Conservation (phyloP, 306 rosid genomes). For the Hippophae gyantsensis region DNA sequence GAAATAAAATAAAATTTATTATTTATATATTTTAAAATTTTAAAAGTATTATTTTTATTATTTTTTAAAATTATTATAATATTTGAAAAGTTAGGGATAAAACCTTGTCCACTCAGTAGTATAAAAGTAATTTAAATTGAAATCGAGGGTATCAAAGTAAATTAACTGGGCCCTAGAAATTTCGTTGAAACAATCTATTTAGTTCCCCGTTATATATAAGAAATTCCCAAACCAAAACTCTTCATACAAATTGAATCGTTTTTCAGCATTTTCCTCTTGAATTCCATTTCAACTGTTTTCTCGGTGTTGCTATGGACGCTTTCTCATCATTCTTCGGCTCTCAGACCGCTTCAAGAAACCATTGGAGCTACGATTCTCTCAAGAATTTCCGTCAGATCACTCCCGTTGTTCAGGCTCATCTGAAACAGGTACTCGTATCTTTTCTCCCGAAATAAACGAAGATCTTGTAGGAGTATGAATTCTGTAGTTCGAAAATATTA, state of each 20-base stretch:
- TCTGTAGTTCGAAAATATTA: too few relatives aligned
- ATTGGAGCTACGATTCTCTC: conserved; percentile 65
- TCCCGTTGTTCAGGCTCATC: conserved; percentile 63
- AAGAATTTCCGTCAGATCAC: conserved; percentile 69
- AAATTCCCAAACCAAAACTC: neutral
- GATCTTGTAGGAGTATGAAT: too few relatives aligned
- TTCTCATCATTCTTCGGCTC: conserved; percentile 62
- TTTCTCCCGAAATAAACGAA: too few relatives aligned
- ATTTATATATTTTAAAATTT: too few relatives aligned
- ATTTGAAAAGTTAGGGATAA: too few relatives aligned
- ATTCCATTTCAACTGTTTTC: neutral
- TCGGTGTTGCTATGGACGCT: conserved; percentile 32
- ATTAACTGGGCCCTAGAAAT: neutral
- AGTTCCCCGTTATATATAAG: neutral
- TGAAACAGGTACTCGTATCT: conserved; percentile 35
- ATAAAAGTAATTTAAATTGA: too few relatives aligned
- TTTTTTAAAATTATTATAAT: too few relatives aligned
- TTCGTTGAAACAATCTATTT: conserved; percentile 13
- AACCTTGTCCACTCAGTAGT: neutral
- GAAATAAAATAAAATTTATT: too few relatives aligned
- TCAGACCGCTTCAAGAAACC: conserved; percentile 36
- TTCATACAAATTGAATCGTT: neutral
- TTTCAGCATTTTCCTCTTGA: neutral
- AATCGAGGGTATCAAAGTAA: neutral
- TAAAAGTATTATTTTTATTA: too few relatives aligned